These are phyloP conservation scores for Cordyceps tenuipes DNA, from an alignment of 2,329 filamentous ascomycete genomes.

Conservation along the genomic window DNA sequence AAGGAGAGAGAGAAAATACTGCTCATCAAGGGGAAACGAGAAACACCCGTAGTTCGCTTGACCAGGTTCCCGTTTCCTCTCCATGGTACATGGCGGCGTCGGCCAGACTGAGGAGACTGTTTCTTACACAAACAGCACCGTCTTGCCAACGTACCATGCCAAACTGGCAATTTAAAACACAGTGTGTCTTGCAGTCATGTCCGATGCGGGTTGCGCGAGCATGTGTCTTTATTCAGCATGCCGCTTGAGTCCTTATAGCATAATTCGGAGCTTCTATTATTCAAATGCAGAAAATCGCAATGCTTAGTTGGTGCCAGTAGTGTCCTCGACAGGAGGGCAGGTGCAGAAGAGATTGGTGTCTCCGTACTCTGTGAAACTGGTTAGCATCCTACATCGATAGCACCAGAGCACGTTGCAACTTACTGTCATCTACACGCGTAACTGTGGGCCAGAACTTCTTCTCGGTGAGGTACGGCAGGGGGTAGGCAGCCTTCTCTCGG, in stretches of 20 bases:
- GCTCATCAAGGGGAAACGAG: neutral
- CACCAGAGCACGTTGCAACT: constrained; percentile 27
- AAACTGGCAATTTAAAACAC: neutral
- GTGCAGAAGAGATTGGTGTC: constrained; percentile 94
- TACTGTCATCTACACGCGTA: constrained; percentile 79
- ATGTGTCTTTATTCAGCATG: constrained; percentile 14
- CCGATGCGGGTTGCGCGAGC: constrained; percentile 4
- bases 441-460: constrained; percentile 98
- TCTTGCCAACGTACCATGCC: constrained; percentile 1
- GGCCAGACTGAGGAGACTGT: neutral
- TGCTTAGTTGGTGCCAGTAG: constrained; percentile 25
- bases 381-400: neutral
- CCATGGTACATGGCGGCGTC: neutral
- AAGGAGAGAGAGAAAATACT: neutral
- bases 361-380: constrained; percentile 58
- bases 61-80: neutral
- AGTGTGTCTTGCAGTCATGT: constrained; percentile 2
- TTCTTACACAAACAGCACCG: neutral
- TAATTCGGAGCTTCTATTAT: constrained; percentile 13
- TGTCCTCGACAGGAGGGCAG: constrained; percentile 73
- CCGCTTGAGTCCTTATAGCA: constrained; percentile 6
- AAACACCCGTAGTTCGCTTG: neutral
- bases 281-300: constrained; percentile 4
- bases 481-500: constrained; percentile 79
- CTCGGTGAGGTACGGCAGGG: constrained; percentile 70